Base-by-base conservation (phyloP, 1,284 basidiomycete species). In the Naganishia albida region DNA sequence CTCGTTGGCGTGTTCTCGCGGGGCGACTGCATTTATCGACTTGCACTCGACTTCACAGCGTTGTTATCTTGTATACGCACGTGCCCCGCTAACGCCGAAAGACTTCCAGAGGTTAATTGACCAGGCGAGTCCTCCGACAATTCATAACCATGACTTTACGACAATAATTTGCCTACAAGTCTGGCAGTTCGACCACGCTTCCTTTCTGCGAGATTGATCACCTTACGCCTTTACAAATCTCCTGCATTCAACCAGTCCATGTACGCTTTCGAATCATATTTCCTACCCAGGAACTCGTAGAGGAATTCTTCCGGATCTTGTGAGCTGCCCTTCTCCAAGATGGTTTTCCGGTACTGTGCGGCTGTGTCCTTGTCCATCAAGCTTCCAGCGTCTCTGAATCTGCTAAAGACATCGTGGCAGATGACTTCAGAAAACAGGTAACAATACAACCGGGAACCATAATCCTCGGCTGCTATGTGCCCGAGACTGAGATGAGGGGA, bases 351-450 rank as follows among this genome's bases (percentile, higher is more conserved):
- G 25, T 56, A 64, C 16, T 46, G 46, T 7, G 43, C 20, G 3
- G 44, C 56, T 8, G 48, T 49, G 12, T 46, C 46, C 18, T 23
- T 38, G 46, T 60, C 46, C 56, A 60, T 60, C 44, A 60, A 39
- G 38, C 40, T 50, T 23, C 46, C 46, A 12, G 30, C 30, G 23
- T 60, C 50, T n/a, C 40, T n/a, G 25, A 60, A 60, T 20, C 50
- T 44, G 7, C n/a, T 34, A 23, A 60, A 60, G 46, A 60, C 34
- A 25, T 60, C 56, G 20, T 60, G 56, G 23, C 46, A 60, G 40
- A 60, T 60, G 8, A 60, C 56, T 26, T 60, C 46, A 18, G 56
- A 48, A 34, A 60, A 50, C 18, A 60, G 25, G 18, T 60, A 60
- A 4, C 8, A 39, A 20, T 50, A 60, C 7, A 38, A 13, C 8